Percentiles rank a stretch among this genome's conserved stretches.
These are phyloP conservation scores for Aureobasidium sp. DNA, from an alignment of 2,329 filamentous ascomycete genomes.

Conservation along the genomic window DNA sequence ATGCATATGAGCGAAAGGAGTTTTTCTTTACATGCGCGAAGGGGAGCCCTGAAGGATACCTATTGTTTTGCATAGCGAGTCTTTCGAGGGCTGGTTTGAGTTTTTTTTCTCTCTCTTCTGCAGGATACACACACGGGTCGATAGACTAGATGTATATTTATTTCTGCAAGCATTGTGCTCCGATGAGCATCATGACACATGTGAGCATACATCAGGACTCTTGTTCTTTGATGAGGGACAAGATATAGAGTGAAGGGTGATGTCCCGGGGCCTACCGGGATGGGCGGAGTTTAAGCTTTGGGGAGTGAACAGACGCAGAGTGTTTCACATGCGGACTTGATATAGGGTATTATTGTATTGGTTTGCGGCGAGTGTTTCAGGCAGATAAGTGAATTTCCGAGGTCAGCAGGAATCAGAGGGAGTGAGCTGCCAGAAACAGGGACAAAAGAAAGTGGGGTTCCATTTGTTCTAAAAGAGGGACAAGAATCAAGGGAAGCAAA, in stretches of 20 bases:
- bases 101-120: not conserved
- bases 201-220: not conserved
- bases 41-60: not conserved
- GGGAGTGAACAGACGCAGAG: not conserved
- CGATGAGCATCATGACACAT: too few species aligned
- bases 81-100: not conserved
- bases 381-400: not conserved
- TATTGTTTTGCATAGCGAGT: constrained; percentile 7
- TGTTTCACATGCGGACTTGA: constrained; percentile 3
- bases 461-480: too few species aligned
- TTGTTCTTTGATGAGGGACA: not conserved
- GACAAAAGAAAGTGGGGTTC: not conserved
- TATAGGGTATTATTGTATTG: not conserved
- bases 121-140: not conserved
- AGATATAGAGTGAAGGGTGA: not conserved
- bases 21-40: not conserved
- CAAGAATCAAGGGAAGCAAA: too few species aligned
- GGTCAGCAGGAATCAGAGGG: not conserved
- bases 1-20: constrained; percentile 10
- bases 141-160: not conserved
- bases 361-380: not conserved
- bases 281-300: constrained; percentile 11
- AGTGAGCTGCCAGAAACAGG: not conserved
- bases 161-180: not conserved
- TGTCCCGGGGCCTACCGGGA: not conserved